Evolutionary conservation across 371 early-diverging fungal genomes (phyloP), one percentile per base, ranked within the genome.

Genomic region (Syncephalastrum contaminatum): DNA sequence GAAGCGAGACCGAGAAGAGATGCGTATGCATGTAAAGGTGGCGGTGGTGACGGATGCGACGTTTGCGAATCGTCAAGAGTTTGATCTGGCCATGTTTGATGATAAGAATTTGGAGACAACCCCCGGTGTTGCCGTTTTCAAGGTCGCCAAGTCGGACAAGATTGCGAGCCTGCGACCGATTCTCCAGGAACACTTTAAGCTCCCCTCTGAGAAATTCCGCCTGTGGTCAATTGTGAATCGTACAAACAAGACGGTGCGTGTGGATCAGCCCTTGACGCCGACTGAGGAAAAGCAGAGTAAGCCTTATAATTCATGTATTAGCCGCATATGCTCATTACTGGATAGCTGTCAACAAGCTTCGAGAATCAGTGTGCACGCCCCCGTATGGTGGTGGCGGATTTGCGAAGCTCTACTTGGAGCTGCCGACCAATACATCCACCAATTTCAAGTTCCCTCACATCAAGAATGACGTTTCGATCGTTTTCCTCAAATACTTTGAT

Each of bases 401-500:
- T 41, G 66, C 67, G 4, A 76, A 70, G 46, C 49, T 73, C 10
- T 73, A 67, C 63, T 21, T 79, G 51, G 73, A 75, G 52, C 54
- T 65, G 2, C 55, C 70, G 2, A 72, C 62, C 18, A 62, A 59
- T 16, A 24, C 50, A 30, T 45, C 49, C 18, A 51, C 54, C 25
- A 63, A 66, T n/a, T 63, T 51, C 19, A 66, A 55, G 36, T 51
- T 73, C 36, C 61, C 77, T 21, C 62, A 68, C 6, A 43, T 68
- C 41, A 64, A 62, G 49, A 64, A 71, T 10, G 79, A 75, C 46
- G 62, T 62, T 52, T 60, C 79, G 16, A 70, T 88, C 66, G 62
- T 95, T 16, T 94, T 92, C 62, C 51, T 91, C 40, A 96, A 96
- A 73, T 93, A 88, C 69, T 96, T 87, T 69, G 90, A 96, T 56